Evolutionary conservation across 2,329 filamentous ascomycete species (phyloP), one percentile per base, ranked within the genome.

Genomic region (Cercospora canescens): DNA sequence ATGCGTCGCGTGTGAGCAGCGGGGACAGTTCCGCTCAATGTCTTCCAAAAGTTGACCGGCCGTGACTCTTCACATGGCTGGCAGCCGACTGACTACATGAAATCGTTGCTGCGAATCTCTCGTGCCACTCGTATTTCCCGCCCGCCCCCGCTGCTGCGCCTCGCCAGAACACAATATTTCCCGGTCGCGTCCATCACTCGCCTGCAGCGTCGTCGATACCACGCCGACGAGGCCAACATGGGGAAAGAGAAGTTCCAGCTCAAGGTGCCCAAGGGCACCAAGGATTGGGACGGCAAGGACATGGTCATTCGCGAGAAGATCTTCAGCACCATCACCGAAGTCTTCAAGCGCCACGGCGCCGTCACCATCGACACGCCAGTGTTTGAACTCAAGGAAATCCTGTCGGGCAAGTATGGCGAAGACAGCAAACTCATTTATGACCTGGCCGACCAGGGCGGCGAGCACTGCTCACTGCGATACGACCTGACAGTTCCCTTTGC

Each of bases 381-480:
- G 67, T 96, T 96, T 77, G 93, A 96, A 79, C 84, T 95, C 68
- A 90, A 90, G 77, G 92, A 96, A 73, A 94, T 96, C 70, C 86
- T 96, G 41, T 86, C 92, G 21, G 93, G 92, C 67, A 96, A 96
- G 83, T 96, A 96, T 82, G 93, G 93, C 77, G 93, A 96, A 82
- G 93, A 96, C 79, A 92, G 89, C 75, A 94, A 94, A 79, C 89
- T 96, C 78, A 96, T 96, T 80, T 96, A 96, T 81, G 91, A 96
- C 77, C 85, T 95, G 70, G 89, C 91, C 76, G 92, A 96, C 77
- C 93, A 96, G 78, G 92, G 93, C 74, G 92, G 93, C 70, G 93
- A 96, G 82, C 83, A 93, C 66, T 92, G 90, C 80, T 93, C 92
- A 24, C 84, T 96, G 68, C 88, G 93, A 74, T 96, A 95, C 81